Evolutionary conservation across 257 asterid genomes (phyloP).

Genomic region (Nicotiana knightiana): DNA sequence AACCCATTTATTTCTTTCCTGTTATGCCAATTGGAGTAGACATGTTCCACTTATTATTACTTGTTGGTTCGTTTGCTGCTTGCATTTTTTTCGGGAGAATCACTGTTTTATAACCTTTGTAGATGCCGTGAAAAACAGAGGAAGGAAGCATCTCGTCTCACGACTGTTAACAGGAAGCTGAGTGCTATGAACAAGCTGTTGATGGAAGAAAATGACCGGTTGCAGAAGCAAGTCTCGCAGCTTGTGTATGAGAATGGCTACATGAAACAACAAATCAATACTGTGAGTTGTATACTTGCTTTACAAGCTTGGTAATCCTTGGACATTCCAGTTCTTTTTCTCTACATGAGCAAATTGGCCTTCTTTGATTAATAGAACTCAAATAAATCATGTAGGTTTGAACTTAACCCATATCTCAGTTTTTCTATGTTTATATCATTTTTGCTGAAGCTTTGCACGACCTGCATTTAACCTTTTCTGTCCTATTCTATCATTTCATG

Average conservation of each 20-base stretch:
- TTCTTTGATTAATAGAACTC: neutral
- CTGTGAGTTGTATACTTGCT: constrained; percentile 39
- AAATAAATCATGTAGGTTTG: neutral
- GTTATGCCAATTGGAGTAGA: neutral
- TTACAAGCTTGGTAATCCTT: neutral
- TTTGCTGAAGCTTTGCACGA: neutral
- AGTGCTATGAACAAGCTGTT: constrained; percentile 86
- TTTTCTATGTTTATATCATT: neutral
- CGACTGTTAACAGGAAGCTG: constrained; percentile 79
- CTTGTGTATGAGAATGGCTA: constrained; percentile 83
- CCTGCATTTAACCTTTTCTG: neutral
- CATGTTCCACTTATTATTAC: neutral
- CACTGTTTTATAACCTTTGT: neutral
- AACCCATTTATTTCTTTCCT: neutral
- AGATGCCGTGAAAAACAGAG: constrained; percentile 96
- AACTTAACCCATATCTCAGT: neutral
- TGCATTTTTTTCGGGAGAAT: neutral
- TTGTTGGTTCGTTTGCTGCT: neutral
- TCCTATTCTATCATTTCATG: neutral
- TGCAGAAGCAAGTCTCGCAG: constrained; percentile 86
- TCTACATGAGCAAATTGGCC: neutral
- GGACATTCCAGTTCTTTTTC: neutral
- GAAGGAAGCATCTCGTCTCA: constrained; percentile 84
- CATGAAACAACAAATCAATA: constrained; percentile 70
- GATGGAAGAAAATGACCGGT: constrained; percentile 96